phyloP scores from a whole-genome alignment of 257 asterid species.

The Solanum bulbocastanum region DNA sequence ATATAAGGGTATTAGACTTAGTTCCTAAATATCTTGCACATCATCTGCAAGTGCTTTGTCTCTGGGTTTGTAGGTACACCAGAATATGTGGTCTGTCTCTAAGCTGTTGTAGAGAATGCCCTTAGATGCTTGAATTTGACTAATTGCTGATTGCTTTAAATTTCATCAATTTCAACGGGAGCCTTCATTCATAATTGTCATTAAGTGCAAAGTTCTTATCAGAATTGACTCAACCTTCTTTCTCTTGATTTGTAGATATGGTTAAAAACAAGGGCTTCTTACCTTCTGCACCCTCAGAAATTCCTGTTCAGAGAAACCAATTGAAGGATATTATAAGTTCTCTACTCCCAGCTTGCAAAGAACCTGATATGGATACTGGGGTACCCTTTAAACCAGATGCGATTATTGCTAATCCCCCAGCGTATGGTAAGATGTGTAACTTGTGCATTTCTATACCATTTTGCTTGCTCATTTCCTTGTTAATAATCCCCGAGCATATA shows the following conservation, averaged over 20 bases:
- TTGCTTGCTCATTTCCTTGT: background rate
- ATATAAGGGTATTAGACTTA: background rate
- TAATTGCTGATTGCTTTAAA: background rate
- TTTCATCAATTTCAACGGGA: background rate
- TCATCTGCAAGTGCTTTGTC: background rate
- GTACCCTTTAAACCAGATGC: conserved; percentile 90
- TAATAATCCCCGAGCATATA: background rate
- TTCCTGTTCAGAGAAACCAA: conserved; percentile 75
- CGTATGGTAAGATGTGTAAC: conserved; percentile 52
- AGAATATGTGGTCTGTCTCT: background rate
- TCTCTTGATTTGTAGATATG: conserved; percentile 52
- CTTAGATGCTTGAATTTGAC: background rate
- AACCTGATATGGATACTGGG: conserved; percentile 78
- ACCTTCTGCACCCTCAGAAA: conserved; percentile 98
- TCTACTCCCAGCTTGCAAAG: conserved; percentile 77
- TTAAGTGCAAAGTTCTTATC: background rate
- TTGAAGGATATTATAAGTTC: conserved; percentile 80
- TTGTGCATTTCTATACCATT: background rate
- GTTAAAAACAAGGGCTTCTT: conserved; percentile 96
- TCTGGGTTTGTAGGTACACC: background rate
- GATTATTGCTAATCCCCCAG: conserved; percentile 84
- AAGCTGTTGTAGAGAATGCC: background rate
- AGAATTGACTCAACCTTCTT: background rate
- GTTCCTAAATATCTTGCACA: background rate
- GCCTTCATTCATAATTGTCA: background rate